Evolutionary conservation across 179 eudicot species (phyloP), one percentile per base, ranked within the genome.

Genomic region (Vitellaria paradoxa): DNA sequence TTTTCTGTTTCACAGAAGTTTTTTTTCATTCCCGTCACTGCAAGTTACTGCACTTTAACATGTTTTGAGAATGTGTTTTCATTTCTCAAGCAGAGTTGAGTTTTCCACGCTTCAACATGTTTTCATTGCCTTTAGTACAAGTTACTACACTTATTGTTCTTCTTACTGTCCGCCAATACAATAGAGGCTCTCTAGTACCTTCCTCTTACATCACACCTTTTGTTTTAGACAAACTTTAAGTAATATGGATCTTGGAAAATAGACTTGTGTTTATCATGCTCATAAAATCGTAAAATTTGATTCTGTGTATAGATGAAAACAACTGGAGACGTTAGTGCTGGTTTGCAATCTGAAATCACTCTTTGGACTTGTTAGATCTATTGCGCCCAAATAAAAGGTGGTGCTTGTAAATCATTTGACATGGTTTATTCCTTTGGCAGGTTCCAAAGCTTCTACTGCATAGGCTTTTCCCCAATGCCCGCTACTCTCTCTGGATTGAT

Each of bases 401-500:
- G 49, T 65, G 59, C 59, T 73, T 56, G 37, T 55, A 68, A 74
- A 47, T 42, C n/a, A 3, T 12, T 50, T 74, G 62, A 72, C 55
- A 53, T 64, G 2, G 65, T 5, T 74, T 30, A 37, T 57, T 21
- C 62, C 42, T 68, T 66, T 79, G 82, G 68, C 86, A 96, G 99
- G 78, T 96, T 74, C 99, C 99, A 1, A 96, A 96, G 89, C 98
- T 96, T 84, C 88, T 96, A 72, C 82, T 92, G 77, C 99, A 96
- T 82, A 90, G 99, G 82, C 89, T 96, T 82, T 96, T 94, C 78
- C 97, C 97, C 17, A 89, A 86, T 89, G 97, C 88, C 70, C 97
- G 95, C 17, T 96, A 92, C 80, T 96, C 99, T 70, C 77, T 96
- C 74, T 96, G 99, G 99, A 79, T 96, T 84, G 99, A 96, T 85